Base-by-base conservation (phyloP, 768 basidiomycete genomes). In the Termitomyces sp. region DNA sequence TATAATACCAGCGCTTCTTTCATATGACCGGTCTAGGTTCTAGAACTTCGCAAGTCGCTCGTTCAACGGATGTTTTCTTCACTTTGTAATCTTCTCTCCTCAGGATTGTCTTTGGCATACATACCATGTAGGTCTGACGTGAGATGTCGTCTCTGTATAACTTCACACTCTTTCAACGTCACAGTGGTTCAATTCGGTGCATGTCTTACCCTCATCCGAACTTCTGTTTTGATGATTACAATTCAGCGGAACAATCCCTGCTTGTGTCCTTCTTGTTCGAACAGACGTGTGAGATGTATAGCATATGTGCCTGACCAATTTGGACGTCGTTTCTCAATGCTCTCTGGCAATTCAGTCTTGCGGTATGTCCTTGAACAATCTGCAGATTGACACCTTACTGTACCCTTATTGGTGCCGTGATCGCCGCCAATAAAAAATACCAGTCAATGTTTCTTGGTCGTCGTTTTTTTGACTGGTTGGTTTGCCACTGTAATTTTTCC, bases 21-120 rank as follows among this genome's bases (percentile, higher is more conserved):
- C 74, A 73, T 21, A 57, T 81, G 70, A 66, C 58, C 4, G 68
- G 71, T 30, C 73, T 76, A 46, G 75, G 76, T 17, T 67, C 70
- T n/a, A 73, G 72, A 58, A 80, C 79, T 7, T 74, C 76, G 74
- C 73, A 59, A 48, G 67, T 60, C 21, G 25, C 37, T 19, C 19
- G 25, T 34, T 19, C 5, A 40, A 23, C 10, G 23, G n/a, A 41
- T 9, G 30, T 52, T 27, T 39, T 40, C 8, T 42, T 12, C 12
- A 25, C 30, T 34, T 32, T 39, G 44, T 55, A 16, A 44, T 25
- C 34, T 41, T 32, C 16, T 56, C 35, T 5, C 21, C 46, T 52
- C 43, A 75, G 78, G 32, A 79, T 81, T 42, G 77, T 81, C 27
- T 83, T 81, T 59, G 81, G 80, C 16, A 80, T 82, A 52, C 81